phyloP scores from a whole-genome alignment of 1,284 basidiomycete species.

The Austroboletus olivaceoglutinosus region DNA sequence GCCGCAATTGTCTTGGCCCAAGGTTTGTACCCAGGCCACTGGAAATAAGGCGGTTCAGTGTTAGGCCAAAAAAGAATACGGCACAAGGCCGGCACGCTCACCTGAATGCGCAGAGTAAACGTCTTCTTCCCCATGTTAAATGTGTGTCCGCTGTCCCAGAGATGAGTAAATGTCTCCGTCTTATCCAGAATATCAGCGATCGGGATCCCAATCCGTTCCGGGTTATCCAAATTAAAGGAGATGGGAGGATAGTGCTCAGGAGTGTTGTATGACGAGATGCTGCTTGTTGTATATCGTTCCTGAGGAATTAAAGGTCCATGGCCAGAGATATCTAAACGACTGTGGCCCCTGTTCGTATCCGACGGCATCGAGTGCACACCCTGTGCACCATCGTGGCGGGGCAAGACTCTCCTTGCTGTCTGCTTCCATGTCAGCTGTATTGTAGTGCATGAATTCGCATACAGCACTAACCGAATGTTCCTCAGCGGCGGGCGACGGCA shows the following conservation, averaged over 20 bases:
- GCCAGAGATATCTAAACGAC: slow-evolving; percentile 5
- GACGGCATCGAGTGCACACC: slow-evolving; percentile 11
- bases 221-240: slow-evolving; percentile 20
- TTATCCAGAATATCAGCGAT: slow-evolving; percentile 23
- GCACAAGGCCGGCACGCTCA: slow-evolving; percentile 5
- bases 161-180: slow-evolving; percentile 7
- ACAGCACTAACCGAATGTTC: slow-evolving; percentile 22
- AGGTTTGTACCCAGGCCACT: slow-evolving; percentile 34
- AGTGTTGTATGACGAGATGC: slow-evolving; percentile 4
- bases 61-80: not conserved
- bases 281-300: slow-evolving; percentile 19
- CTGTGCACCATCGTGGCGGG: slow-evolving; percentile 12
- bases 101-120: slow-evolving; percentile 30
- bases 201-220: slow-evolving; percentile 19
- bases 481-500: slow-evolving; percentile 9
- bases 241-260: slow-evolving; percentile 9
- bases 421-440: slow-evolving; percentile 20
- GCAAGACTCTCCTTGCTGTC: slow-evolving; percentile 19
- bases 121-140: slow-evolving; percentile 28
- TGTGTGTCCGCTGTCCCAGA: slow-evolving; percentile 10
- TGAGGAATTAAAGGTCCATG: slow-evolving; percentile 25
- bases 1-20: slow-evolving; percentile 32
- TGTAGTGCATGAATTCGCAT: not conserved
- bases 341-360: slow-evolving; percentile 1
- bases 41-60: not conserved